phyloP scores from a whole-genome alignment of 2,329 filamentous ascomycete genomes.

The Colletotrichum sublineola region DNA sequence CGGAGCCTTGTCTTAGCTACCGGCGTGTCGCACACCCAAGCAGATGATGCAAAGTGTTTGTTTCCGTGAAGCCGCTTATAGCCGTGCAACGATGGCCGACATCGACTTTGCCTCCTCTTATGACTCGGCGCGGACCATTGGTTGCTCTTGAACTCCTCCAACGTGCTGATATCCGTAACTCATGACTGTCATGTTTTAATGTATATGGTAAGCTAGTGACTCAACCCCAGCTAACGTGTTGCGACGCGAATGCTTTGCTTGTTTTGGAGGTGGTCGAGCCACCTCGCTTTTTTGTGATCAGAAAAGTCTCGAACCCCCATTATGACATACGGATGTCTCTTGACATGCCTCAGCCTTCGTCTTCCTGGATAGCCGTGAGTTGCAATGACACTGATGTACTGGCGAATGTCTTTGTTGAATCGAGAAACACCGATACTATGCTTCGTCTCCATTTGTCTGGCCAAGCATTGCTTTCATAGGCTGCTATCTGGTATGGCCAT shows the following conservation, averaged over 20 bases:
- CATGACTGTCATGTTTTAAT: not conserved
- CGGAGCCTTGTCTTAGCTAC: not conserved
- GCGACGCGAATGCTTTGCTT: slow-evolving; percentile 8
- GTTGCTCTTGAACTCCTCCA: not conserved
- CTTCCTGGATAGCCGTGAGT: not conserved
- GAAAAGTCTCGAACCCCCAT: not conserved
- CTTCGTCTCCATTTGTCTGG: not conserved
- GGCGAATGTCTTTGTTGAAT: slow-evolving; percentile 19
- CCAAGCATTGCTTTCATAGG: not conserved
- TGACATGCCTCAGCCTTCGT: not conserved
- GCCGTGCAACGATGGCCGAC: not conserved
- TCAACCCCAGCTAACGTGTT: slow-evolving; percentile 5
- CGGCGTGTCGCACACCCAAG: not conserved
- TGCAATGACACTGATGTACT: not conserved
- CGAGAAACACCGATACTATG: slow-evolving; percentile 12
- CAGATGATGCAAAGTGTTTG: slow-evolving; percentile 7
- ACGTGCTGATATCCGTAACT: not conserved
- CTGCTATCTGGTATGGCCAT: slow-evolving; percentile 22
- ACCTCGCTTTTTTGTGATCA: not conserved
- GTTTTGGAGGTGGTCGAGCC: not conserved
- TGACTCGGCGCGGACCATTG: not conserved
- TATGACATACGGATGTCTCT: not conserved
- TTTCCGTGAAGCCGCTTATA: slow-evolving; percentile 2
- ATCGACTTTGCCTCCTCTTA: not conserved
- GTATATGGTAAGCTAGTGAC: not conserved